These are phyloP conservation scores for Pleurotus ostreatus DNA, from an alignment of 768 basidiomycete species.

Conservation along the genomic window DNA sequence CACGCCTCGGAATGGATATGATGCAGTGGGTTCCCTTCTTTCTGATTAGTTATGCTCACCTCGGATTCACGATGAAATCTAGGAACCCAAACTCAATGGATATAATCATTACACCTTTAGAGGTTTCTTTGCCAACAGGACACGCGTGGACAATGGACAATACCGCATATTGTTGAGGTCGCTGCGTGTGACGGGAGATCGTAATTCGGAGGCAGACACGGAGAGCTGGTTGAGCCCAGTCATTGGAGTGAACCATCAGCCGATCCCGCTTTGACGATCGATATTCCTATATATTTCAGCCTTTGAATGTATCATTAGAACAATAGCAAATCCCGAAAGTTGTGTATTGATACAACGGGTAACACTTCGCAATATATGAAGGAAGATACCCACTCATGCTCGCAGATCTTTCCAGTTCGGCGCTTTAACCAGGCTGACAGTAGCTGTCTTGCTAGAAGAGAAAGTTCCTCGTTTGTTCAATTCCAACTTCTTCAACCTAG, in stretches of 20 bases:
- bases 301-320: no score
- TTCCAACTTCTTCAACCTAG: slow-evolving; percentile 24
- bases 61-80: not conserved
- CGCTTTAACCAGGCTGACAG: slow-evolving; percentile 23
- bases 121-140: slow-evolving; percentile 4
- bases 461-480: slow-evolving; percentile 23
- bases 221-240: slow-evolving; percentile 6
- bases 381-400: no score
- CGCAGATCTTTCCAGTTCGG: slow-evolving; percentile 28
- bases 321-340: no score
- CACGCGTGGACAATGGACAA: not conserved
- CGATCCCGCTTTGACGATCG: not conserved
- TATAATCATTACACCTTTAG: slow-evolving; percentile 1
- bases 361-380: no score
- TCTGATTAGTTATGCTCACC: not conserved
- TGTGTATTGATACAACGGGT: no score
- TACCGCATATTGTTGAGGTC: slow-evolving; percentile 2
- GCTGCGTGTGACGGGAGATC: not conserved
- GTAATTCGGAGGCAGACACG: not conserved
- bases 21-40: not conserved
- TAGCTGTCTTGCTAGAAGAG: slow-evolving; percentile 25
- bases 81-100: not conserved
- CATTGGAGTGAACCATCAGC: not conserved
- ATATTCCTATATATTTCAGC: no score
- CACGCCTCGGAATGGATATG: slow-evolving; percentile 12